Evolutionary conservation across 1,139 yeast species (phyloP), one percentile per base, ranked within the genome.

Genomic region (Zygosaccharomyces sapae): DNA sequence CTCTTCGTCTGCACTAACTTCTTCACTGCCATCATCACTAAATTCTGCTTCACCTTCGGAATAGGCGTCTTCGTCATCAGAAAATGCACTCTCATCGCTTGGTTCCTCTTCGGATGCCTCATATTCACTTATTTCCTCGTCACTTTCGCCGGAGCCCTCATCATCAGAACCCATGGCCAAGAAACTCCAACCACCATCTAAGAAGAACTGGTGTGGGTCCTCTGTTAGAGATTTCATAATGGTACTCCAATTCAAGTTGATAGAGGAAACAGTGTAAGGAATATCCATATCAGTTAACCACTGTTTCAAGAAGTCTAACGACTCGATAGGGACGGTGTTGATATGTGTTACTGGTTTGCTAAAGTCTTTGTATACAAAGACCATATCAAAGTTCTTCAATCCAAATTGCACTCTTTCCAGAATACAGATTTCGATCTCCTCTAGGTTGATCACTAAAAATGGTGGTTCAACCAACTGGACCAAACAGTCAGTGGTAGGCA

Each of bases 321-420:
- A 77, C 60, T 86, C 95, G 80, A 89, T 88, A 29, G 97, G 97
- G 50, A 92, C 88, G 2, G 97, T 89, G 67, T 90, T 92, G 56
- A 92, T 83, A 67, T 92, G 97, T 18, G 87, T 87, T 20, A 89
- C 97, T 0, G 97, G 86, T 60, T 77, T 81, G 54, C 76, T 73
- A 65, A 89, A 89, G 69, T 92, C 97, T 70, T 90, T 92, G 70
- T 86, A 90, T 4, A 94, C 92, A 68, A 92, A 88, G 24, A 92
- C 98, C 69, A 92, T 71, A 73, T 92, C 99, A 62, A 92, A 94
- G 70, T 94, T 94, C 71, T 89, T 89, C 62, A 92, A 77, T 1
- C 99, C 99, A 66, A 92, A 94, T 67, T 90, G 96, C 34, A 92
- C 96, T 74, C 99, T 84, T 75, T 92, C 99, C 62, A 92, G 75